phyloP scores from a whole-genome alignment of 164 flowering plant species.

The Vitis amurensis region DNA sequence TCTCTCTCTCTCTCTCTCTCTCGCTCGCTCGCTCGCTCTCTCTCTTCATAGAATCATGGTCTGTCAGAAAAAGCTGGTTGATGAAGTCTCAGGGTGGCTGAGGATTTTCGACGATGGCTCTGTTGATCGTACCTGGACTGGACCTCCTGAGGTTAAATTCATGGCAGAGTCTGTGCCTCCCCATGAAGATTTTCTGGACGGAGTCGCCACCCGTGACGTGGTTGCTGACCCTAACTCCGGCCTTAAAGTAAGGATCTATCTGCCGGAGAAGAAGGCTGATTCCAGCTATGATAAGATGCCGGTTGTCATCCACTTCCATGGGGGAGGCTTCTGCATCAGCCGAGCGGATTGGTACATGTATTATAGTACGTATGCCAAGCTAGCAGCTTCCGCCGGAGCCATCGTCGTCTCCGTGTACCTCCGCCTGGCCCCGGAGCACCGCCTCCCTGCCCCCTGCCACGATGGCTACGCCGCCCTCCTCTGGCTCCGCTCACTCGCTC shows the following conservation, averaged over 20 bases:
- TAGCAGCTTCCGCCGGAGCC: slow-evolving; percentile 38
- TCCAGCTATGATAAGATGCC: slow-evolving; percentile 40
- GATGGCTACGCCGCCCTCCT: slow-evolving; percentile 51
- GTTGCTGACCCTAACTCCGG: slow-evolving; percentile 26
- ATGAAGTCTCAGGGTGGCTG: slow-evolving; percentile 77
- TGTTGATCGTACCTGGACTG: slow-evolving; percentile 70
- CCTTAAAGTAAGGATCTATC: slow-evolving; percentile 50
- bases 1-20: neutral
- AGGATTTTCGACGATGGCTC: slow-evolving; percentile 61
- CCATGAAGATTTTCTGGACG: slow-evolving; percentile 49
- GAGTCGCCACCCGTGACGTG: slow-evolving; percentile 59
- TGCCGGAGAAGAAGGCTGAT: slow-evolving; percentile 33
- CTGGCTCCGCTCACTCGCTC: slow-evolving; percentile 63
- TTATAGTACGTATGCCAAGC: slow-evolving; percentile 48
- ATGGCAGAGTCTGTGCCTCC: slow-evolving; percentile 50
- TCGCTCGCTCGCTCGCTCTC: neutral
- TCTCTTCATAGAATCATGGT: slow-evolving; percentile 15
- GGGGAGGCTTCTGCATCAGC: slow-evolving; percentile 89
- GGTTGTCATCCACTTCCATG: slow-evolving; percentile 68
- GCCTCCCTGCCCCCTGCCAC: slow-evolving; percentile 71
- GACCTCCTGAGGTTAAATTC: slow-evolving; percentile 67
- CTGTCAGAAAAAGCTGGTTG: slow-evolving; percentile 31
- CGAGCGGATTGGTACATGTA: slow-evolving; percentile 69
- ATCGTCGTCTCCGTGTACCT: slow-evolving; percentile 54
- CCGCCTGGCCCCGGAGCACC: slow-evolving; percentile 74